Evolutionary conservation across 345 rosid species (phyloP).

Genomic region (Pistacia vera): DNA sequence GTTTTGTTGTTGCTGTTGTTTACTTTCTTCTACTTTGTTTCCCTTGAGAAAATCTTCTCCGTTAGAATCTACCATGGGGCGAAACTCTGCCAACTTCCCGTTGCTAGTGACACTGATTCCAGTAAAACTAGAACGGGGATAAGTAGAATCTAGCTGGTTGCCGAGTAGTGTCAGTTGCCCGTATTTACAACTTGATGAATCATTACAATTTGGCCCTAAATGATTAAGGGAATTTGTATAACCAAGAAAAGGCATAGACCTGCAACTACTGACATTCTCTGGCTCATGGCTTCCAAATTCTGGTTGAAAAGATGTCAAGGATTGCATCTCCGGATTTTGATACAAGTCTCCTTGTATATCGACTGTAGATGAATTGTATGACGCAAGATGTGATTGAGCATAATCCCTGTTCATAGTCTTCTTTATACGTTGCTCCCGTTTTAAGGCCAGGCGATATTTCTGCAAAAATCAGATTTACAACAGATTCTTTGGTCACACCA

Average conservation of each 20-base stretch:
- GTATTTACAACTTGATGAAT: not conserved
- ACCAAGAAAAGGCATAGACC: constrained; percentile 11
- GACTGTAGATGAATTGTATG: constrained; percentile 8
- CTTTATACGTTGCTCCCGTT: constrained; percentile 24
- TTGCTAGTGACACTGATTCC: not conserved
- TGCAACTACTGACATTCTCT: constrained; percentile 13
- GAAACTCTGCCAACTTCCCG: constrained; percentile 5
- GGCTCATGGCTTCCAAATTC: constrained; percentile 4
- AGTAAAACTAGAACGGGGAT: not conserved
- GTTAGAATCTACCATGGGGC: constrained; percentile 12
- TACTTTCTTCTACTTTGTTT: not conserved
- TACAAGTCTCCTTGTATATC: constrained; percentile 14
- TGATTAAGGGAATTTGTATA: constrained; percentile 5
- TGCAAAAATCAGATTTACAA: constrained; percentile 17
- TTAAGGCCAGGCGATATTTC: constrained; percentile 45
- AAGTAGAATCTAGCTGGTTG: constrained; percentile 13
- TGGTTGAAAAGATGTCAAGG: constrained; percentile 9
- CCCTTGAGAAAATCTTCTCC: constrained; percentile 5
- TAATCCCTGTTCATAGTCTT: constrained; percentile 13
- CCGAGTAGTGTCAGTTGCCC: constrained; percentile 2
- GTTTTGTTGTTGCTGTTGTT: not conserved
- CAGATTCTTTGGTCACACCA: not conserved
- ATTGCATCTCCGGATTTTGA: constrained; percentile 5
- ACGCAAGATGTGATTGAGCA: not conserved
- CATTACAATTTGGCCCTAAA: constrained; percentile 6